Evolutionary conservation across 371 early-diverging fungal species (phyloP), one percentile per base, ranked within the genome.

Genomic region (Nematocida ausubeli): DNA sequence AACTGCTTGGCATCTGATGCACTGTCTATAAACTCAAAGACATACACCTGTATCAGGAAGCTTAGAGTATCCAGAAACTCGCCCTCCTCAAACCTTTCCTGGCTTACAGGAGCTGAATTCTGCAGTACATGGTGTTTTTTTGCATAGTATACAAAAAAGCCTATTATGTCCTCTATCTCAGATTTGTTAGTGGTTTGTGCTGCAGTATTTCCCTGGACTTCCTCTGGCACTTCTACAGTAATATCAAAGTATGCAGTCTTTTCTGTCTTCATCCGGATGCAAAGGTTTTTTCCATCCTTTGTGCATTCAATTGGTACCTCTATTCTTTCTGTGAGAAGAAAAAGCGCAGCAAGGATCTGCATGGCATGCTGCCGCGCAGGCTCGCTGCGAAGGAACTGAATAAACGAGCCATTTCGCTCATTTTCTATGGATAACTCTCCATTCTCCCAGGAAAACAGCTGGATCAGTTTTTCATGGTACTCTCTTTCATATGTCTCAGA

Each of bases 41-140:
- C 12, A 55, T 55, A 55, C 2, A 30, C 55, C 55, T 55, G 55
- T 55, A 55, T 55, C 12, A 55, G 24, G 55, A 55, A 55, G 19
- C 24, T 22, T 30, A 30, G 12, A 24, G 19, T 55, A 30, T 55
- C 24, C 9, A 55, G 0, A 55, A 55, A 55, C 12, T 30, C 55
- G 24, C 55, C 55, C 9, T 12, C 1, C 24, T 55, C 24, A 1
- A 55, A 55, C 55, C 24, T 24, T 30, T 55, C 55, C 24, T 19
- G 12, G 9, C 19, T 30, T 19, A 19, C 24, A 12, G 55, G 55
- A 12, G 9, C 47, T 14, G 9, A 9, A 44, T 1, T 44, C 19
- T 19, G 14, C 9, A 44, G 19, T 19, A 44, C 47, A 44, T 44
- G 14, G 19, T 44, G 19, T 19, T 2, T 44, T 9, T 0, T 44